A percentile compares a stretch with the other conserved stretches of the same genome.
phyloP scores from a whole-genome alignment of 202 grass and related monocot genomes.

The Setaria viridis region DNA sequence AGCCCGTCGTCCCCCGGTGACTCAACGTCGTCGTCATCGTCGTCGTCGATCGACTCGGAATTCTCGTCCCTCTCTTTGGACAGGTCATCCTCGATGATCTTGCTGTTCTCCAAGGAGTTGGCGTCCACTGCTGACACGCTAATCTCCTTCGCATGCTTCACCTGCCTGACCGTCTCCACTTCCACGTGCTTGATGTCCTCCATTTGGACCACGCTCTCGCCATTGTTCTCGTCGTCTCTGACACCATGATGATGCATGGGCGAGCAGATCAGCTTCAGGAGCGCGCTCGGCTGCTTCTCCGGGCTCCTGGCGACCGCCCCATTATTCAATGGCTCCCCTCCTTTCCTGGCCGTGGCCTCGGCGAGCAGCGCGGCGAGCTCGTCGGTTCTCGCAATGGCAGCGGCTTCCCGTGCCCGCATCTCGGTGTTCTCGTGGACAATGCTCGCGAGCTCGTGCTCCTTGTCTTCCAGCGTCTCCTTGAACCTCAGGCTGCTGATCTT shows the following conservation, averaged over 20 bases:
- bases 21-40: slow-evolving; percentile 43
- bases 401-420: slow-evolving; percentile 58
- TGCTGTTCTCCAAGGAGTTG: slow-evolving; percentile 57
- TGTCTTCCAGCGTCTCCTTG: slow-evolving; percentile 69
- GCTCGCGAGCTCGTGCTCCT: slow-evolving; percentile 67
- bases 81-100: slow-evolving; percentile 65
- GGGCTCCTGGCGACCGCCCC: slow-evolving; percentile 40
- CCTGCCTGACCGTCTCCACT: slow-evolving; percentile 59
- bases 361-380: slow-evolving; percentile 62
- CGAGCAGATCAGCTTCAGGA: slow-evolving; percentile 66
- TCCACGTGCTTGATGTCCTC: slow-evolving; percentile 67
- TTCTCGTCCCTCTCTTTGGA: slow-evolving; percentile 54
- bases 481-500: slow-evolving; percentile 73
- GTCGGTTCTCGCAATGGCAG: slow-evolving; percentile 61
- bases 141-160: slow-evolving; percentile 30
- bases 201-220: slow-evolving; percentile 34
- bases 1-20: slow-evolving; percentile 53
- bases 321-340: slow-evolving; percentile 31
- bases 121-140: slow-evolving; percentile 19
- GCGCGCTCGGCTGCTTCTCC: slow-evolving; percentile 54
- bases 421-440: slow-evolving; percentile 67
- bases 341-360: slow-evolving; percentile 63
- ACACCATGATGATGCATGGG: slow-evolving; percentile 52
- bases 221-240: slow-evolving; percentile 40
- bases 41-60: slow-evolving; percentile 38